Base-by-base conservation (phyloP, 2,329 filamentous ascomycete species). In the Clathrospora elynae region DNA sequence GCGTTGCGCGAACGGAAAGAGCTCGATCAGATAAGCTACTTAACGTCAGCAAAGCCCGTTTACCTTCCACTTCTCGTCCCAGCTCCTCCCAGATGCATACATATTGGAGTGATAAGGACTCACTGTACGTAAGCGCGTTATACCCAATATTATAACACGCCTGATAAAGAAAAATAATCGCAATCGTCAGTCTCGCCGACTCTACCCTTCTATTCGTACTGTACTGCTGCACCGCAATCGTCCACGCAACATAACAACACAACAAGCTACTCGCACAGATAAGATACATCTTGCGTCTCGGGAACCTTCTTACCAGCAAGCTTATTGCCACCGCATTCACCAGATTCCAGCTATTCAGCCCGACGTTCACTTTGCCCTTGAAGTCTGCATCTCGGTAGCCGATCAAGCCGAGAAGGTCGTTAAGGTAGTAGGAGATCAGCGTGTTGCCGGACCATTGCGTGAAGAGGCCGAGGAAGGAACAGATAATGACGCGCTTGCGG, bases 361-460 rank as follows among this genome's bases (percentile, higher is more conserved):
- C 79, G 42, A 75, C 71, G 36, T 79, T 80, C 31, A 77, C 59
- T 61, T 74, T 64, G 10, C 51, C 49, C 32, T 57, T 51, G 51
- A 61, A 51, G 5, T 57, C 52, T 17, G 47, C 73, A 30, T 75
- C 70, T 1, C 57, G 77, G 58, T 85, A 84, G 19, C 83, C 83
- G 23, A 82, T 82, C 25, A 79, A 76, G 23, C 74, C 70, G 60
- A 85, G 83, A 40, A 86, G 75, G 36, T 76, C 73, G 53, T 82
- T 78, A 58, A 84, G 80, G 62, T 86, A 86, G 67, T 86, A 85
- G 46, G 57, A 62, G 73, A 82, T 66, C 83, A 81, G 5, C 82
- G 71, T 24, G 57, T 86, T 86, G 23, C 84, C 83, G 39, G 77
- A 81, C 69, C 84, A 86, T 66, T 86, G 83, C 1, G 82, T 85